Conservation (phyloP, 169 alveolate species). For the Eimeria necatrix region DNA sequence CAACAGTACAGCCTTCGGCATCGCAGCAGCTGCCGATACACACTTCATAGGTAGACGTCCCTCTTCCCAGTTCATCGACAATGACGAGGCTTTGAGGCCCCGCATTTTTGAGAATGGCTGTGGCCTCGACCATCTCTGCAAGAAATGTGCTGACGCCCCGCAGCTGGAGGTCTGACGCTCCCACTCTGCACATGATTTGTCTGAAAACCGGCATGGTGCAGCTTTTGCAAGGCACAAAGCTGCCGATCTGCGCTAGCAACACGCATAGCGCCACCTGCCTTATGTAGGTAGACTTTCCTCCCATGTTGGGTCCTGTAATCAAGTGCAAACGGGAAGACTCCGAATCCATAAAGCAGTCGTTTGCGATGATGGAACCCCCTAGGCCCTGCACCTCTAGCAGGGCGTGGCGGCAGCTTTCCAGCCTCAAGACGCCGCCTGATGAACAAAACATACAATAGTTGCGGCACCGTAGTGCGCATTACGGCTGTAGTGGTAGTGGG, state of each 20-base stretch:
- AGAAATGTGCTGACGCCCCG: constrained; percentile 98
- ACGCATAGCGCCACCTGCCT: constrained; percentile 95
- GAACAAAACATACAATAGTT: background rate
- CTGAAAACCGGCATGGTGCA: constrained; percentile 94
- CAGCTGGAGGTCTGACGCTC: constrained; percentile 97
- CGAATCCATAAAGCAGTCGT: constrained; percentile 90
- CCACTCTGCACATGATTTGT: constrained; percentile 98
- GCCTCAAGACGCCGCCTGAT: constrained; percentile 84
- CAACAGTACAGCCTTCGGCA: too few species aligned
- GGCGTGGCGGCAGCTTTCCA: constrained; percentile 92
- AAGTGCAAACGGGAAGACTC: constrained; percentile 92
- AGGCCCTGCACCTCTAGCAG: constrained; percentile 88
- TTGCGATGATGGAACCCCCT: constrained; percentile 88
- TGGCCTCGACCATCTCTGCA: constrained; percentile 98
- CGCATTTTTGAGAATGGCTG: constrained; percentile 70
- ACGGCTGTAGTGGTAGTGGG: background rate
- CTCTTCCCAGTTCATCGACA: constrained; percentile 92
- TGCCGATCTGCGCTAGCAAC: constrained; percentile 98
- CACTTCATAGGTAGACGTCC: constrained; percentile 99
- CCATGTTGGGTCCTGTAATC: constrained; percentile 99
- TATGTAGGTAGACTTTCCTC: constrained; percentile 98
- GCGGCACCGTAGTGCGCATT: too few species aligned
- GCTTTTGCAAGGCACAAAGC: constrained; percentile 97
- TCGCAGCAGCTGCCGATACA: too few species aligned
- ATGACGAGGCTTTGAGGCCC: constrained; percentile 81